phyloP scores from a whole-genome alignment of 148 eudicot species.

The Fagopyrum esculentum region DNA sequence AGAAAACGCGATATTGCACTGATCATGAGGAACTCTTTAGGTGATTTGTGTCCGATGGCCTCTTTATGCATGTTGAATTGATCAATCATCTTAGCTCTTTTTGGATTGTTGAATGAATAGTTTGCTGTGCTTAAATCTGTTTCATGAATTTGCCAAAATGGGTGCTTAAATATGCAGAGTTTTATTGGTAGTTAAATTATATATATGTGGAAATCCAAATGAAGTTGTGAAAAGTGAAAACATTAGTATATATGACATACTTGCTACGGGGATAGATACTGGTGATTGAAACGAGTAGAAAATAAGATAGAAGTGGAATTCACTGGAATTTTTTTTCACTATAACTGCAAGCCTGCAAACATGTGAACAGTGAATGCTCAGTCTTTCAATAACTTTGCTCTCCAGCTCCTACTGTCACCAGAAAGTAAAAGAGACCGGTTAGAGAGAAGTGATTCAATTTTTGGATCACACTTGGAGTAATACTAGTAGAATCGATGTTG shows the following conservation, averaged over 20 bases:
- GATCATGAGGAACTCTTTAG: constrained; percentile 80
- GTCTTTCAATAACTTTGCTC: background rate
- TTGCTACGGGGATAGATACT: too few species aligned
- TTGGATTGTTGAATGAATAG: background rate
- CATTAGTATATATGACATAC: too few species aligned
- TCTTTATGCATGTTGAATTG: background rate
- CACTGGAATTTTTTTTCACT: background rate
- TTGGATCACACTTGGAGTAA: background rate
- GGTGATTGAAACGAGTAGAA: too few species aligned
- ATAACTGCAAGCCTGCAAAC: background rate
- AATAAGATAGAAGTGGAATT: background rate
- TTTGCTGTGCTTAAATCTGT: background rate
- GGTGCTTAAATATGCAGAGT: background rate
- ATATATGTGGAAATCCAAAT: too few species aligned
- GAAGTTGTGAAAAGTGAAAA: too few species aligned
- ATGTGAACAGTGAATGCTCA: background rate
- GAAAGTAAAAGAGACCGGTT: background rate
- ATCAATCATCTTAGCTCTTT: background rate
- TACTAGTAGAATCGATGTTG: background rate
- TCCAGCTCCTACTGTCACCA: background rate
- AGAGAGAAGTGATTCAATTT: too few species aligned
- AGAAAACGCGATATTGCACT: constrained; percentile 75
- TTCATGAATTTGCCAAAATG: background rate
- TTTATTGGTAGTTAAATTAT: background rate
- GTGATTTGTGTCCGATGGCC: constrained; percentile 1